Evolutionary conservation across 164 flowering plant genomes (phyloP).

Genomic region (Macadamia tetraphylla): DNA sequence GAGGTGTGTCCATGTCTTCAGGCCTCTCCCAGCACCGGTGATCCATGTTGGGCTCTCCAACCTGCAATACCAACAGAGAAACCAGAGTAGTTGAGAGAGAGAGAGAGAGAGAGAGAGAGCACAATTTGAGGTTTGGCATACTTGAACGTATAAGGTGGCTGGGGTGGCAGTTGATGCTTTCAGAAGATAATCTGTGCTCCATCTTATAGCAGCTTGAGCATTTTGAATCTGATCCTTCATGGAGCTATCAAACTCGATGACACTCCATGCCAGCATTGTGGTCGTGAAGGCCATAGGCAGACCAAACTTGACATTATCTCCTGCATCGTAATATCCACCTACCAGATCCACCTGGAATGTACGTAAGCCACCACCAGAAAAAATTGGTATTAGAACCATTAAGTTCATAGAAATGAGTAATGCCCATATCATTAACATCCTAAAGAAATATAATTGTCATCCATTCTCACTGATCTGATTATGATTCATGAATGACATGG

Average conservation of each 20-base stretch:
- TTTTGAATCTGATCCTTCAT: conserved; percentile 52
- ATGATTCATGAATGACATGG: no score
- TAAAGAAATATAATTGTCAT: no score
- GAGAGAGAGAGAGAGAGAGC: no score
- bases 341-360: conserved; percentile 68
- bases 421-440: no score
- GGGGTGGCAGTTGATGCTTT: conserved; percentile 82
- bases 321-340: conserved; percentile 96
- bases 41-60: conserved; percentile 78
- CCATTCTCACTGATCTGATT: no score
- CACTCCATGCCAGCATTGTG: conserved; percentile 82
- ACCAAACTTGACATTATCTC: conserved; percentile 89
- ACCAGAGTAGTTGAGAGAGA: background rate
- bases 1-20: conserved; percentile 93
- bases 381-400: background rate
- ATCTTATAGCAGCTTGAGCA: conserved; percentile 69
- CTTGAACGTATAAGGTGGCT: conserved; percentile 71
- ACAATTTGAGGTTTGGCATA: conserved; percentile 18
- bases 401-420: no score
- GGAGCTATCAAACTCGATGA: conserved; percentile 75
- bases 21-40: conserved; percentile 95
- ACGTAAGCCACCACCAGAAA: background rate
- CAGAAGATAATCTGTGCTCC: conserved; percentile 82
- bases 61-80: conserved; percentile 32
- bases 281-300: conserved; percentile 93